Base-by-base conservation (phyloP, 2,329 filamentous ascomycete genomes). In the Raffaelea arxii region DNA sequence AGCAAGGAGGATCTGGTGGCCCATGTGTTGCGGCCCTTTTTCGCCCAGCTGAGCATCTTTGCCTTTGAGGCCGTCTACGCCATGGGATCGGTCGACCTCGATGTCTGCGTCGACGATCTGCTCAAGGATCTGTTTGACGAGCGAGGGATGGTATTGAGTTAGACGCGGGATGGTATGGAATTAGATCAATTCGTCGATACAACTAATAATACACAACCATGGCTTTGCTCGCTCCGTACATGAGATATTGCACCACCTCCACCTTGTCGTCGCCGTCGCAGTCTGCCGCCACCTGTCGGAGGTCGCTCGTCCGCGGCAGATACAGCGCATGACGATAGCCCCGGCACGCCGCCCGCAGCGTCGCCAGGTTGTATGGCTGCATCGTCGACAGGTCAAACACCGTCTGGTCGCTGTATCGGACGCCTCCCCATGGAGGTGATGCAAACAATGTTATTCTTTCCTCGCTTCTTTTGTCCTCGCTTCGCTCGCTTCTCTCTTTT, bases 11-110 rank as follows among this genome's bases (percentile, higher is more conserved):
- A 83, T 62, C 65, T 97, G 48, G 77, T 92, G 5, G 80, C 80
- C 49, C 84, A 84, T 59, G 77, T 96, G 12, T 65, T 97, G 51
- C 74, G 86, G 54, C 91, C 91, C 0, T 97, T 96, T 66, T 88
- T 97, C 59, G 84, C 84, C 14, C 86, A 94, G 60, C 67, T 98
- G 53, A 96, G 90, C 61, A 96, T 98, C 58, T 86, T 83, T 61
- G 84, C 86, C 0, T 98, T 96, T 65, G 92, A 98, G 68, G 85
- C 83, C 51, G 91, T 85, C 46, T 98, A 98, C 63, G 80, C 84
- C 16, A 90, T 96, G 80, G 82, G 80, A 30, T 63, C 64, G 37
- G 65, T 84, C 23, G 87, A 94, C 62, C 61, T 73, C 55, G 75
- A 80, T 44, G 71, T 70, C 10, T 89, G 86, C 57, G 69, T 75